phyloP scores from a whole-genome alignment of 345 rosid species.

The Cardamine occulta region DNA sequence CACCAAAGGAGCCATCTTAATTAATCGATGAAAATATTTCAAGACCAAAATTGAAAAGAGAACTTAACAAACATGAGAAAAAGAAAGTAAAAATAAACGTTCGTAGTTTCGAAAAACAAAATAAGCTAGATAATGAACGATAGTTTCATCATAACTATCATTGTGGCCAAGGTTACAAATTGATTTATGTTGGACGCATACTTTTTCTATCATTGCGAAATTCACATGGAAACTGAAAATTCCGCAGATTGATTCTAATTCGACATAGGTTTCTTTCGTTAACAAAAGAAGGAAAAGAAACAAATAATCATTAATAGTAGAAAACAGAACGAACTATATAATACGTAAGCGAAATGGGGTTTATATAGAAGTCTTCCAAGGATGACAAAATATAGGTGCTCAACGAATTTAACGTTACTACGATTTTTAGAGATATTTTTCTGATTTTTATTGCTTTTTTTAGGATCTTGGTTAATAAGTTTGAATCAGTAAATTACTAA shows the following conservation, averaged over 20 bases:
- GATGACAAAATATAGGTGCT: not conserved
- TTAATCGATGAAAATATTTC: not conserved
- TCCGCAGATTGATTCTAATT: slow-evolving; percentile 9
- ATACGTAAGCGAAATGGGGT: not conserved
- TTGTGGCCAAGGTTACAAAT: slow-evolving; percentile 16
- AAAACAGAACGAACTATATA: not conserved
- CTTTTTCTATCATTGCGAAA: slow-evolving; percentile 25
- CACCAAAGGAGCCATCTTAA: not conserved
- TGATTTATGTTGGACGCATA: slow-evolving; percentile 15
- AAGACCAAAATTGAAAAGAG: not conserved
- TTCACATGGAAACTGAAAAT: slow-evolving; percentile 31
- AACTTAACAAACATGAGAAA: not conserved
- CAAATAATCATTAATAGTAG: not conserved
- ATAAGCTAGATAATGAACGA: not conserved
- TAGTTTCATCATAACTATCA: slow-evolving; percentile 2
- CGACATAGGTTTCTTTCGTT: not conserved
- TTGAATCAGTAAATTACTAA: slow-evolving; percentile 18
- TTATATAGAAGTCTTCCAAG: not conserved
- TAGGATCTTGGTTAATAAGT: slow-evolving; percentile 16
- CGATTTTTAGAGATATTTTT: slow-evolving; percentile 11
- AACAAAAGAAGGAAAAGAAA: not conserved
- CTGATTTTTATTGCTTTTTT: not conserved
- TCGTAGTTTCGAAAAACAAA: not conserved
- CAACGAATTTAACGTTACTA: not conserved
- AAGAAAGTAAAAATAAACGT: not conserved